A percentile compares a stretch with the other conserved stretches of the same genome.
These are phyloP conservation scores for Puccinia novopanici DNA, from an alignment of 1,284 basidiomycete species.

Conservation along the genomic window DNA sequence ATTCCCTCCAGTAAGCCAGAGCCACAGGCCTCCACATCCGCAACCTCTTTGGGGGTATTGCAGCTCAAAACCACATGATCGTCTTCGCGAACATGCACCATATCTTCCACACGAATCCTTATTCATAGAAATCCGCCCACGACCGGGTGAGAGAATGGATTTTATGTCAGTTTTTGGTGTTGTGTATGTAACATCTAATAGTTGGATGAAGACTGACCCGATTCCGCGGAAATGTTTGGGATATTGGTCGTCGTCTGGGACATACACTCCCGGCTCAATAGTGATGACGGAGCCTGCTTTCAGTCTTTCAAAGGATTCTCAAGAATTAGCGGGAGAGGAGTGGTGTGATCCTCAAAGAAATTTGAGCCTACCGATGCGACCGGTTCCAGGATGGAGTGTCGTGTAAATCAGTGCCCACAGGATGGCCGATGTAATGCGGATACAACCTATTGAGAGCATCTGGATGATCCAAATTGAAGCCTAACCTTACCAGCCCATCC, in stretches of 20 bases:
- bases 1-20: constrained; percentile 25
- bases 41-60: constrained; percentile 85
- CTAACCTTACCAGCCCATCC: constrained; percentile 76
- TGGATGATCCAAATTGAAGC: constrained; percentile 64
- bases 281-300: constrained; percentile 83
- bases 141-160: neutral
- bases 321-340: neutral
- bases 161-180: constrained; percentile 24
- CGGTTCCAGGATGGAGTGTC: constrained; percentile 61
- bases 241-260: constrained; percentile 74
- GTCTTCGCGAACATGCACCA: constrained; percentile 73
- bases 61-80: constrained; percentile 72
- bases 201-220: constrained; percentile 62
- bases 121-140: neutral
- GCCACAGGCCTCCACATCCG: constrained; percentile 71
- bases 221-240: constrained; percentile 84
- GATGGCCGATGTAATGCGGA: constrained; percentile 71
- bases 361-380: constrained; percentile 57
- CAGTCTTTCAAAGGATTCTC: constrained; percentile 61
- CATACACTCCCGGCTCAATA: constrained; percentile 69
- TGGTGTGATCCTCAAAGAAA: neutral
- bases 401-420: constrained; percentile 63
- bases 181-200: neutral
- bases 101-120: constrained; percentile 66
- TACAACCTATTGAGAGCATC: constrained; percentile 62